A percentile compares a stretch with the other conserved stretches of the same genome.
These are phyloP conservation scores for Parastagonospora avenae DNA, from an alignment of 2,329 filamentous ascomycete species.

Conservation along the genomic window DNA sequence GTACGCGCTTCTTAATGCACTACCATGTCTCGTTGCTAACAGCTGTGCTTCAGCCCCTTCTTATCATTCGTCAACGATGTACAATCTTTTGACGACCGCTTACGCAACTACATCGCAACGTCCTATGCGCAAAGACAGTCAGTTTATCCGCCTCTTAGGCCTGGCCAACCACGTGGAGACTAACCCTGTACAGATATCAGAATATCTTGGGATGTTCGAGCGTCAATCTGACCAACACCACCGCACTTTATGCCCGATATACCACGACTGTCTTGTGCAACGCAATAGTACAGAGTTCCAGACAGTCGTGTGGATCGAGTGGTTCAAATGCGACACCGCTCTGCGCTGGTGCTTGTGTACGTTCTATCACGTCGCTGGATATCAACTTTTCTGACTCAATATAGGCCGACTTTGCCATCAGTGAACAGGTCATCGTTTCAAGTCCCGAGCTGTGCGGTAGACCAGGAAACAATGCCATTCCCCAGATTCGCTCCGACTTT, in stretches of 20 bases:
- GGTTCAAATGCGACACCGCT: constrained; percentile 71
- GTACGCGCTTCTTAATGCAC: constrained; percentile 53
- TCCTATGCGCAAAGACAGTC: constrained; percentile 81
- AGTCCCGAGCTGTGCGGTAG: constrained; percentile 74
- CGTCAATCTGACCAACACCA: constrained; percentile 78
- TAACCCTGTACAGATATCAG: constrained; percentile 70
- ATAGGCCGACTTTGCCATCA: constrained; percentile 81
- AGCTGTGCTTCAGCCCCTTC: constrained; percentile 69
- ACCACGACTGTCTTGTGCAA: constrained; percentile 93
- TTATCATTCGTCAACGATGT: constrained; percentile 78
- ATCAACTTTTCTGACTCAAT: constrained; percentile 30
- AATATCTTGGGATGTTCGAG: constrained; percentile 78
- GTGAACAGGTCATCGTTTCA: constrained; percentile 82
- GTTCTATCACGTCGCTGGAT: constrained; percentile 39
- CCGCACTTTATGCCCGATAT: constrained; percentile 87
- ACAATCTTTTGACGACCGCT: constrained; percentile 75
- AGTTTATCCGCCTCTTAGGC: constrained; percentile 36
- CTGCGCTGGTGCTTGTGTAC: constrained; percentile 87
- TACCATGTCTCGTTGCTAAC: constrained; percentile 21
- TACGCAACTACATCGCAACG: constrained; percentile 74
- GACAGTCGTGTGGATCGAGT: constrained; percentile 69
- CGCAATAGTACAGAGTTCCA: constrained; percentile 89
- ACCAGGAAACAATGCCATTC: constrained; percentile 67
- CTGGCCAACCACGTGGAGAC: constrained; percentile 22
- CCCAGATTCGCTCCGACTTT: constrained; percentile 89